Evolutionary conservation across 164 flowering plant genomes (phyloP), one percentile per base, ranked within the genome.

Genomic region (Kingdonia uniflora): DNA sequence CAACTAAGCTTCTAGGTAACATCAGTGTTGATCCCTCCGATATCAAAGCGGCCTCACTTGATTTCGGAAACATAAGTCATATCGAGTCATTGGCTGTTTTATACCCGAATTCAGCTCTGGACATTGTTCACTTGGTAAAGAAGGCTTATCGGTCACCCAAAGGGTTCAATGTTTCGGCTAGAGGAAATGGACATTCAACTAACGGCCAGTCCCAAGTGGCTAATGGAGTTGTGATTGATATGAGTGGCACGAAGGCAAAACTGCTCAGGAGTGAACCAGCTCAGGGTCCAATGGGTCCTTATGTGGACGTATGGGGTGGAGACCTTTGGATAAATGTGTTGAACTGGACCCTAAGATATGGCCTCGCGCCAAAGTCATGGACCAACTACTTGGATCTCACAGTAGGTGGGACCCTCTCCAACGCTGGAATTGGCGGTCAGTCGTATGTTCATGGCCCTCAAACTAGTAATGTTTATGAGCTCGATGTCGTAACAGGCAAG

Each of bases 351-450:
- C 35, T 44, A n/a, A 61, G 38, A 6, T 57, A 14, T 35, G 81
- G 91, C 0, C 55, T 81, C 20, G 80, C 97, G 1, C 97, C 97
- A 0, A 53, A 87, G 63, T 85, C 92, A 20, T 91, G 95, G 96
- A 87, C 96, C 20, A 96, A 91, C 55, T 91, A 87, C 42, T 75
- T 91, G 0, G 77, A 81, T 13, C 40, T 91, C 25, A 87, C 92
- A 15, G 96, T 91, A 13, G 97, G 97, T 11, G 97, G 97, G 16
- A 91, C 96, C 12, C 48, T 91, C 19, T 85, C 92, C 0, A 83
- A 83, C 71, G 97, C 89, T 51, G 97, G 97, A 11, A 76, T 91
- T 0, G 81, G 97, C 43, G 97, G 97, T 4, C 96, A 91, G 71
- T 66, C 87, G 17, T 91, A 85, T 71, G 80, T 79, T 0, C 74